Evolutionary conservation across 1,284 basidiomycete genomes (phyloP), one percentile per base, ranked within the genome.

Genomic region (Meira nashicola): DNA sequence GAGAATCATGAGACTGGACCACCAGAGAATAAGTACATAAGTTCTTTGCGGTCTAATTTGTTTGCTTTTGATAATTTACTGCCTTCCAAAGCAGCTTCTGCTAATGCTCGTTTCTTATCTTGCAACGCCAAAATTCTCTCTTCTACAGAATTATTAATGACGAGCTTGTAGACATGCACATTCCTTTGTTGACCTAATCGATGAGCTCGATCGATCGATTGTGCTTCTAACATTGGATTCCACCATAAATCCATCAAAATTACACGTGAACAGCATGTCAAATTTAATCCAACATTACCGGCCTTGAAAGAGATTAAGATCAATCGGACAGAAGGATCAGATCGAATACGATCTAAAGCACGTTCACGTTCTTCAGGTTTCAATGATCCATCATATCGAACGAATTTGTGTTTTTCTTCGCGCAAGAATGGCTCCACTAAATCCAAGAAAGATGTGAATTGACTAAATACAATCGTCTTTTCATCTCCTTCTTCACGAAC

Each of bases 281-380:
- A 77, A 77, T 98, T 98, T 43, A 98, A 83, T 54, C 92, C 92
- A 85, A 90, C 92, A 73, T 88, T 89, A 1, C 92, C 92, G 12
- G 92, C 91, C 79, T 95, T 96, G 85, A 97, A 94, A 0, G 92
- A 95, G 63, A 97, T 94, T 62, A 98, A 80, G 61, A 97, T 96
- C 40, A 94, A 85, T 10, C 71, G 84, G 14, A 83, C 84, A 2
- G 72, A 81, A 10, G 80, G 77, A 71, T 84, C 84, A 25, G 73
- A 84, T 73, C 85, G 86, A 78, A 98, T 93, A 62, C 83, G 84
- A 23, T 86, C 81, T 23, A 97, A 80, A 3, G 88, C 85, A 9
- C 82, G 83, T 69, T 92, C 88, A 17, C 93, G 86, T 64, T 89
- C 83, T 39, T 84, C 84, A 56, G 88, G 85, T 11, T 81, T 80